phyloP scores from a whole-genome alignment of 2,329 filamentous ascomycete species.

The Apiospora malaysiana region DNA sequence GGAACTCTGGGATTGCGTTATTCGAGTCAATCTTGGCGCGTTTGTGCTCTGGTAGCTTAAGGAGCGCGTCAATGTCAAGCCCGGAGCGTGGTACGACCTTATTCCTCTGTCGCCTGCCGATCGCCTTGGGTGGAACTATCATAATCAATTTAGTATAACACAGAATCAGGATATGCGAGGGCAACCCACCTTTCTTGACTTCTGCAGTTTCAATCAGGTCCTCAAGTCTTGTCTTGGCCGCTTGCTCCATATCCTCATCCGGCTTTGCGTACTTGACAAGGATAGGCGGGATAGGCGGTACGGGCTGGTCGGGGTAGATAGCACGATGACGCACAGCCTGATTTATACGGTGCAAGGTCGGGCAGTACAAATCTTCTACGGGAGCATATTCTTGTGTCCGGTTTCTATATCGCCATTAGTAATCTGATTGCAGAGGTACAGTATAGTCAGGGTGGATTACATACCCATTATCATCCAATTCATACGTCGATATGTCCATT shows the following conservation, averaged over 20 bases:
- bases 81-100: conserved; percentile 84
- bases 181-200: conserved; percentile 75
- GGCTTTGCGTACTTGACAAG: conserved; percentile 77
- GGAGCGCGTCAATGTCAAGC: conserved; percentile 82
- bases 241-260: conserved; percentile 68
- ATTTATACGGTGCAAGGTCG: conserved; percentile 85
- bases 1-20: conserved; percentile 91
- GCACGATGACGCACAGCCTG: conserved; percentile 85
- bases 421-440: conserved; percentile 38
- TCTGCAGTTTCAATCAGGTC: conserved; percentile 72
- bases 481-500: conserved; percentile 83
- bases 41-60: conserved; percentile 48
- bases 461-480: conserved; percentile 76
- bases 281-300: conserved; percentile 66
- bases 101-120: conserved; percentile 74
- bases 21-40: conserved; percentile 55
- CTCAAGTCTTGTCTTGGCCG: conserved; percentile 63
- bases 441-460: conserved; percentile 28
- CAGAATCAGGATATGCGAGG: background rate
- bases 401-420: conserved; percentile 33
- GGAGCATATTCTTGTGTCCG: conserved; percentile 69
- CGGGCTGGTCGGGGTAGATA: conserved; percentile 69
- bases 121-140: conserved; percentile 77
- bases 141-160: background rate
- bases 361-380: conserved; percentile 83